Base-by-base conservation (phyloP, 495 filamentous ascomycete species). In the Clohesyomyces aquaticus region DNA sequence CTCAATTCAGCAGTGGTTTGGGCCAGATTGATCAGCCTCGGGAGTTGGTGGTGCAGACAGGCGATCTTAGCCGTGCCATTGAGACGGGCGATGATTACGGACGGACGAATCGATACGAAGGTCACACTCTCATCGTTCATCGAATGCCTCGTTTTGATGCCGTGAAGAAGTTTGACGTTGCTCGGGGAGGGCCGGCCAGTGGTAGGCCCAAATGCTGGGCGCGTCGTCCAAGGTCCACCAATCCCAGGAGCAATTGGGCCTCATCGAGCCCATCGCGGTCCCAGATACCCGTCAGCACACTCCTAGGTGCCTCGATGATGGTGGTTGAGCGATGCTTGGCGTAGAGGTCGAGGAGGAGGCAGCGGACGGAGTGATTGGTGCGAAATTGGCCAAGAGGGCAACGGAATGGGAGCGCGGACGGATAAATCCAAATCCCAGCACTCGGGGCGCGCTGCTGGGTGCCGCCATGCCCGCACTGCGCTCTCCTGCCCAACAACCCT, bases 261-360 rank as follows among this genome's bases (percentile, higher is more conserved):
- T 3, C n/a, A 3, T 2, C 18, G 19, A 42, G 23, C 42, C 32
- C 19, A 23, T 22, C 10, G 18, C 19, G 21, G 54, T 55, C 47
- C 66, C 66, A 52, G 55, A 2, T 45, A 43, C 55, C 50, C 60
- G 66, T 56, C 61, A 69, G 55, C 53, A 67, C 63, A 55, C 42
- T 67, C 27, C 55, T 50, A 55, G 60, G 43, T 27, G 14, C 45
- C 55, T 45, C 16, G 47, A 19, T 3, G 22, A 10, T 2, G 52
- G 47, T 45, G 55, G 57, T 49, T 49, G 27, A 32, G 25, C 25
- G 32, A 62, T 32, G 46, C 56, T 65, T 55, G 55, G 61, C 61
- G 10, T 16, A 26, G 35, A n/a, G 27, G 38, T 54, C 32, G 12
- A 29, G 10, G n/a, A 41, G 25, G 19, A 14, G 19, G 14, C 35